Conservation (phyloP, 768 basidiomycete species). For the Neoboletus subvelutipes region DNA sequence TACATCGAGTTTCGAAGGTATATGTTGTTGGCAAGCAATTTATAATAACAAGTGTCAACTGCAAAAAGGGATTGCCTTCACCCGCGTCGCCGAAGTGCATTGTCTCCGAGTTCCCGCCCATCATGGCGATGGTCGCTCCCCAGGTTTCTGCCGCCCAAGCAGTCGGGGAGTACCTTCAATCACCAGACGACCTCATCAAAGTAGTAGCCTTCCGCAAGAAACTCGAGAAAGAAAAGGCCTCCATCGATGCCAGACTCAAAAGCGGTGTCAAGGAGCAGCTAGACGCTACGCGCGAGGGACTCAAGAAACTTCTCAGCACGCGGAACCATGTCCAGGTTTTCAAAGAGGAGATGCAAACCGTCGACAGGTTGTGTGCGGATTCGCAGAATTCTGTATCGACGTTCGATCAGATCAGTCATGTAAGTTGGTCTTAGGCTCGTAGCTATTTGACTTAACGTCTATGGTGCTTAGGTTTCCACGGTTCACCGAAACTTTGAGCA, state of each 20-base stretch:
- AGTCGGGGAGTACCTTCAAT: slow-evolving; percentile 87
- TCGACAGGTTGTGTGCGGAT: slow-evolving; percentile 75
- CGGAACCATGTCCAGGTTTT: slow-evolving; percentile 75
- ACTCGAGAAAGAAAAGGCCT: slow-evolving; percentile 93
- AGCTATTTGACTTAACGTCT: neutral
- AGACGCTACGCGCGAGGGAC: slow-evolving; percentile 84
- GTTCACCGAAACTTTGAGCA: slow-evolving; percentile 94
- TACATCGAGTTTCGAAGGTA: no score
- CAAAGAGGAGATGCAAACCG: slow-evolving; percentile 81
- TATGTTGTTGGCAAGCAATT: no score
- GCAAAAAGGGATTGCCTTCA: neutral
- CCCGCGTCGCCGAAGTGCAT: no score
- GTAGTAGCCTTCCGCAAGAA: slow-evolving; percentile 88
- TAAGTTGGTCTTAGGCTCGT: slow-evolving; percentile 39
- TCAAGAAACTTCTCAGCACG: slow-evolving; percentile 77
- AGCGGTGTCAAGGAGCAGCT: slow-evolving; percentile 92
- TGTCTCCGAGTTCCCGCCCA: neutral
- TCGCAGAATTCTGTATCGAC: slow-evolving; percentile 76
- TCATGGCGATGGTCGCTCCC: slow-evolving; percentile 45
- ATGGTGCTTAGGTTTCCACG: slow-evolving; percentile 79
- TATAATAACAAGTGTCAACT: no score
- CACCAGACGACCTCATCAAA: slow-evolving; percentile 91
- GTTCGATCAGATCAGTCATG: slow-evolving; percentile 95
- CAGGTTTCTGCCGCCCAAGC: slow-evolving; percentile 79
- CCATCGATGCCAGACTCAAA: slow-evolving; percentile 87